Conservation (phyloP, 495 filamentous ascomycete genomes). For the Aspergillus ostianus region DNA sequence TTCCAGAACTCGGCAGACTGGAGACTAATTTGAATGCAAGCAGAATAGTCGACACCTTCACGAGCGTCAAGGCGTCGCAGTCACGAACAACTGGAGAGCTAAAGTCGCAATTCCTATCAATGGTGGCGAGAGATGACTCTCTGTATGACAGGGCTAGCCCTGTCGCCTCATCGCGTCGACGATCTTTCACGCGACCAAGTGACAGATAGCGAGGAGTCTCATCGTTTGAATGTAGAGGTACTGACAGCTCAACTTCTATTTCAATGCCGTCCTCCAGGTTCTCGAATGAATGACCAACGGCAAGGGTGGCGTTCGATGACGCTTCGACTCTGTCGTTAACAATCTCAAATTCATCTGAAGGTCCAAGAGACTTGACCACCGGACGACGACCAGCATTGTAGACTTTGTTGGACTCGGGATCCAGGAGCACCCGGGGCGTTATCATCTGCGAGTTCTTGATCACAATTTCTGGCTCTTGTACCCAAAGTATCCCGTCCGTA, state of each 20-base stretch:
- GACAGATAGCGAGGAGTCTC: not conserved
- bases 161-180: not conserved
- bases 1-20: not conserved
- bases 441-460: not conserved
- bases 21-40: not conserved
- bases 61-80: not conserved
- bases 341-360: not conserved
- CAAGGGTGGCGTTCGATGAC: not conserved
- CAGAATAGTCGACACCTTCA: not conserved
- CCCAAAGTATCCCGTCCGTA: not conserved
- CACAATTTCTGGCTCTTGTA: not conserved
- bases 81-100: not conserved
- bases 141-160: not conserved
- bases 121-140: not conserved
- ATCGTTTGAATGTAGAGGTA: not conserved
- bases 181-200: not conserved
- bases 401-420: not conserved
- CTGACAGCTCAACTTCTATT: not conserved
- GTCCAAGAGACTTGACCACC: not conserved
- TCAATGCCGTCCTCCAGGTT: not conserved
- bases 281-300: not conserved
- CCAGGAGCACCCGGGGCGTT: not conserved
- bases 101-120: not conserved
- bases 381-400: not conserved
- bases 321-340: not conserved